phyloP scores from a whole-genome alignment of 768 basidiomycete genomes.

The Tricholoma terreum region DNA sequence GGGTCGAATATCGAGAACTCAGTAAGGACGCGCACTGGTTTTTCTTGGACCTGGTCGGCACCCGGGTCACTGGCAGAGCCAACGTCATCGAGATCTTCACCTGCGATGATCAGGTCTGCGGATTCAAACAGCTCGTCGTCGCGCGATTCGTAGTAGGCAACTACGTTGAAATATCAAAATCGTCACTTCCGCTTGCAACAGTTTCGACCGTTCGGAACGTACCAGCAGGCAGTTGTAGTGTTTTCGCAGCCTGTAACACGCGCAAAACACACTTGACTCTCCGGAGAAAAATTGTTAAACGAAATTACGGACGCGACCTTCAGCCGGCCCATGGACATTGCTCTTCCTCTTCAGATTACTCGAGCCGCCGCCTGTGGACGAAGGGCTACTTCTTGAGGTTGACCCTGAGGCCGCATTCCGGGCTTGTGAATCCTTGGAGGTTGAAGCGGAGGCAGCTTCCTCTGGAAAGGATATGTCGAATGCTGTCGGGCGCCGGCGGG shows the following conservation, averaged over 20 bases:
- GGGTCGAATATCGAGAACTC: conserved; percentile 64
- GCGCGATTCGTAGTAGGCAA: conserved; percentile 35
- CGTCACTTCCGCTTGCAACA: neutral
- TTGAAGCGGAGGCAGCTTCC: conserved; percentile 22
- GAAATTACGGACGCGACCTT: conserved; percentile 17
- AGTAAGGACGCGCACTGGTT: conserved; percentile 56
- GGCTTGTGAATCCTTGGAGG: neutral
- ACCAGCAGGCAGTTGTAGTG: conserved; percentile 19
- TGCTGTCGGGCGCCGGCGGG: conserved; percentile 48
- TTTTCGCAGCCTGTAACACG: conserved; percentile 24
- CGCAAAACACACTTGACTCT: neutral
- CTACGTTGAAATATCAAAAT: conserved; percentile 19
- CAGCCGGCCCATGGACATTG: conserved; percentile 7
- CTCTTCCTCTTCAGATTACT: conserved; percentile 21
- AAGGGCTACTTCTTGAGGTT: neutral
- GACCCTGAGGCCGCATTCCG: neutral
- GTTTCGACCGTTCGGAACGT: neutral
- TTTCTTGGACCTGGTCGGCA: conserved; percentile 25
- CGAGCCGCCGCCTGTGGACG: neutral
- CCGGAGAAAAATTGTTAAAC: neutral
- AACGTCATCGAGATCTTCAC: conserved; percentile 32
- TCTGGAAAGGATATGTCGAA: conserved; percentile 53
- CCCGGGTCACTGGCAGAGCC: neutral
- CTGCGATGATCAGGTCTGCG: conserved; percentile 32
- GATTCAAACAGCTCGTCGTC: conserved; percentile 34